Evolutionary conservation across 1,284 basidiomycete species (phyloP), one percentile per base, ranked within the genome.

Genomic region (Wallemia ichthyophaga): DNA sequence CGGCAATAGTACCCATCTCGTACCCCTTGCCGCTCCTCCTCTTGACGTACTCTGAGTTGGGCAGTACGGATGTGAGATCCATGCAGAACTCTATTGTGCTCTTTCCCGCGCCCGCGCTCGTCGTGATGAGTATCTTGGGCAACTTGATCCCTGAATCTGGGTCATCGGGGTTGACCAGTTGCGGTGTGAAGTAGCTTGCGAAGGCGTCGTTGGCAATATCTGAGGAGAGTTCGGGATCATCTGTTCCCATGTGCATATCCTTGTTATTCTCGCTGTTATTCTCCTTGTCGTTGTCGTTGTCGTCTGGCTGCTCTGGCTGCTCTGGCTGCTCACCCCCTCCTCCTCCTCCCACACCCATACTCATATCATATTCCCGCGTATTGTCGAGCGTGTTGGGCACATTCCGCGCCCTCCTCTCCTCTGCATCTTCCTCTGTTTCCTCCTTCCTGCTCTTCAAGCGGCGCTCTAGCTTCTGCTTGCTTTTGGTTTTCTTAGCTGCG

Each of bases 341-440:
- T 53, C 17, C 25, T n/a, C 60, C 60, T 32, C 55, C 64, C 25
- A 66, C 63, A 57, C 66, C 64, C 13, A 66, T 82, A 33, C 84
- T 85, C 1, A 85, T 83, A 65, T 94, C 88, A 68, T 78, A 85
- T 69, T 89, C 81, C 62, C 91, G 80, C 58, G 81, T 85, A 69
- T 95, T 96, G 68, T 98, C 92, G 32, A 96, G 79, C 0, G 92
- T 98, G 48, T 79, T 76, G 0, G 92, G 87, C 23, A 91, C 74
- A 73, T 95, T 94, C 65, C 82, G 78, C 3, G 78, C 75, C 33
- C 86, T 71, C 61, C 88, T 78, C 78, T 80, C 82, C 85, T 27
- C 3, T 54, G 15, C n/a, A 23, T 55, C 25, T 25, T 27, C 55
- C 19, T 28, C 28, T 24, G 25, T 54, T 27, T 25, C 48, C 54